Conservation (phyloP, 441 rosid genomes). For the Lepidium campestre region DNA sequence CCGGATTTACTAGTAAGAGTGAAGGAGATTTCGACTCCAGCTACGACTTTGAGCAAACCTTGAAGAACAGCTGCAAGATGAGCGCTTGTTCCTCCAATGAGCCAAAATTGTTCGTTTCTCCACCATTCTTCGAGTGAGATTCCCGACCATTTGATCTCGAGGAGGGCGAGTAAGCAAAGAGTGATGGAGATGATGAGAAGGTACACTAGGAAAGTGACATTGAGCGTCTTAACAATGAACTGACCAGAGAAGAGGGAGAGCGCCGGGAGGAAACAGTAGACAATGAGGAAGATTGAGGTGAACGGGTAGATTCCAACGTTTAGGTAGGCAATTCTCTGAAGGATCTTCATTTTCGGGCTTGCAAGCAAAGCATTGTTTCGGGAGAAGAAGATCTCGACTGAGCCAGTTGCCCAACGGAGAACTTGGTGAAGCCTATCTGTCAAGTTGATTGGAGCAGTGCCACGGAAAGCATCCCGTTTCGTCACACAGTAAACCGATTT, state of each 20-base stretch:
- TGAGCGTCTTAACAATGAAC: conserved; percentile 72
- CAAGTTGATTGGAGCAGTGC: conserved; percentile 86
- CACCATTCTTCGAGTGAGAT: conserved; percentile 86
- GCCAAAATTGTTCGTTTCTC: conserved; percentile 91
- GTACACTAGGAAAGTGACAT: conserved; percentile 70
- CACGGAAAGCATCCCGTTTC: conserved; percentile 83
- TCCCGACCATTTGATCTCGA: conserved; percentile 91
- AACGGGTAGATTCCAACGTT: conserved; percentile 88
- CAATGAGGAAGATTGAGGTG: conserved; percentile 78
- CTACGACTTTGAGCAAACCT: conserved; percentile 72
- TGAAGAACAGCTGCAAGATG: conserved; percentile 90
- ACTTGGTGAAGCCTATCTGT: conserved; percentile 93
- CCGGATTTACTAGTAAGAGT: conserved; percentile 78
- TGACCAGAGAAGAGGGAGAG: conserved; percentile 87
- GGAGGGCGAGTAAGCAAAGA: conserved; percentile 64
- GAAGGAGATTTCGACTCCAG: conserved; percentile 81
- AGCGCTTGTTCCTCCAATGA: conserved; percentile 89
- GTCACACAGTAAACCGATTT: conserved; percentile 90
- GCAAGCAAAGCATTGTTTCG: conserved; percentile 83
- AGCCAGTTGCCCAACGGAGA: conserved; percentile 91
- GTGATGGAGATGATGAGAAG: conserved; percentile 64
- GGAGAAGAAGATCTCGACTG: conserved; percentile 88
- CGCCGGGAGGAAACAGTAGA: conserved; percentile 90
- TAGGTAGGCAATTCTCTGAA: conserved; percentile 77
- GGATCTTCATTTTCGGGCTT: conserved; percentile 73